A percentile compares a stretch with the other conserved stretches of the same genome.
These are phyloP conservation scores for Arthroderma sp. DNA, from an alignment of 2,329 filamentous ascomycete genomes.

Conservation along the genomic window DNA sequence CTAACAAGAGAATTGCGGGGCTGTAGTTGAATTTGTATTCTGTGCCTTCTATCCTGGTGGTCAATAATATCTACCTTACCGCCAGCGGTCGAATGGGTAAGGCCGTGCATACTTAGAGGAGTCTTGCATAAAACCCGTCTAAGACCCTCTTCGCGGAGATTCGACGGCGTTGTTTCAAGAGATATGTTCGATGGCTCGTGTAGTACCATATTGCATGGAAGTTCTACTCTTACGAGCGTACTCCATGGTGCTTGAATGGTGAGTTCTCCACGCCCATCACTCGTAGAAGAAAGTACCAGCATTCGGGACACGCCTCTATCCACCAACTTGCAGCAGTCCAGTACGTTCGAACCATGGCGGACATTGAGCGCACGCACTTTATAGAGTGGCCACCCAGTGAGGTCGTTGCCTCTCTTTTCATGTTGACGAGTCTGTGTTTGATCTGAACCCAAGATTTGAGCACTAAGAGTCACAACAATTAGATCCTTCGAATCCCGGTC, in stretches of 20 bases:
- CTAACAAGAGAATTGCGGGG: slow-evolving; percentile 52
- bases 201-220: slow-evolving; percentile 47
- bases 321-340: slow-evolving; percentile 59
- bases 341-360: slow-evolving; percentile 53
- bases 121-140: slow-evolving; percentile 36
- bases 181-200: slow-evolving; percentile 51
- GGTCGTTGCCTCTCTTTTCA: slow-evolving; percentile 13
- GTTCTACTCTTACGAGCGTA: slow-evolving; percentile 51
- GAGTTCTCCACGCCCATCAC: slow-evolving; percentile 52
- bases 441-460: not conserved
- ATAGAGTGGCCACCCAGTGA: not conserved
- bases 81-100: slow-evolving; percentile 47
- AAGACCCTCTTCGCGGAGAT: slow-evolving; percentile 43
- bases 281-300: slow-evolving; percentile 55
- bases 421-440: slow-evolving; percentile 19
- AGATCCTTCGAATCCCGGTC: slow-evolving; percentile 56
- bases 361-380: slow-evolving; percentile 28
- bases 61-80: slow-evolving; percentile 58
- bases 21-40: slow-evolving; percentile 55
- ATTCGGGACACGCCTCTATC: slow-evolving; percentile 59
- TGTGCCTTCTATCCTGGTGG: slow-evolving; percentile 49
- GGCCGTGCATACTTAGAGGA: slow-evolving; percentile 35
- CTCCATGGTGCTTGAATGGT: slow-evolving; percentile 68
- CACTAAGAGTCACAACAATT: slow-evolving; percentile 29
- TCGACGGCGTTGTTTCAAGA: slow-evolving; percentile 39